A percentile compares a stretch with the other conserved stretches of the same genome.
Evolutionary conservation across 441 rosid genomes (phyloP).

Genomic region (Bocquillonia castaneifolia): DNA sequence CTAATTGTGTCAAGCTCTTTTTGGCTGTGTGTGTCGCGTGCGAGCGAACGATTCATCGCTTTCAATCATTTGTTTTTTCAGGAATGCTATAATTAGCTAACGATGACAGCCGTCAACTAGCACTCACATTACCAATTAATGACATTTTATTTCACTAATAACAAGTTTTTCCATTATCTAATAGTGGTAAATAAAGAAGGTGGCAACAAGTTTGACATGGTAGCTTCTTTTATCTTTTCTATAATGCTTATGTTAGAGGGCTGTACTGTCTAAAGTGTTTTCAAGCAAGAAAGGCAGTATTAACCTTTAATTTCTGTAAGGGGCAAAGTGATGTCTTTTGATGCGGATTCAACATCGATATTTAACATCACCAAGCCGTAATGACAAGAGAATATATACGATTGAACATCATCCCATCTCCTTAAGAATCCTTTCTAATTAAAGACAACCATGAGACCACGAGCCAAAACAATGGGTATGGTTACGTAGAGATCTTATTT

Average conservation of each 20-base stretch:
- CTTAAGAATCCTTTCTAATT: too few species aligned
- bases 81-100: not conserved
- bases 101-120: constrained; percentile 12
- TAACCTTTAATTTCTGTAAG: not conserved
- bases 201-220: not conserved
- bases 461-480: too few species aligned
- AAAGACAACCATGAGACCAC: too few species aligned
- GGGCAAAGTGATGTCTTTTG: not conserved
- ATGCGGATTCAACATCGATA: too few species aligned
- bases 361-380: too few species aligned
- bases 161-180: not conserved
- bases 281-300: too few species aligned
- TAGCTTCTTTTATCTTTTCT: not conserved
- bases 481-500: too few species aligned
- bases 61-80: not conserved
- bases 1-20: constrained; percentile 5
- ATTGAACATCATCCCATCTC: too few species aligned
- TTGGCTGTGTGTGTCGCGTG: not conserved
- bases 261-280: too few species aligned
- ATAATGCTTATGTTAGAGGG: not conserved
- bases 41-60: not conserved
- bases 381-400: too few species aligned
- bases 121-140: not conserved
- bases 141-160: not conserved
- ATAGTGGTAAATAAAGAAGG: not conserved